Base-by-base conservation (phyloP, 2,329 filamentous ascomycete genomes). In the Colletotrichum lindemuthianum region DNA sequence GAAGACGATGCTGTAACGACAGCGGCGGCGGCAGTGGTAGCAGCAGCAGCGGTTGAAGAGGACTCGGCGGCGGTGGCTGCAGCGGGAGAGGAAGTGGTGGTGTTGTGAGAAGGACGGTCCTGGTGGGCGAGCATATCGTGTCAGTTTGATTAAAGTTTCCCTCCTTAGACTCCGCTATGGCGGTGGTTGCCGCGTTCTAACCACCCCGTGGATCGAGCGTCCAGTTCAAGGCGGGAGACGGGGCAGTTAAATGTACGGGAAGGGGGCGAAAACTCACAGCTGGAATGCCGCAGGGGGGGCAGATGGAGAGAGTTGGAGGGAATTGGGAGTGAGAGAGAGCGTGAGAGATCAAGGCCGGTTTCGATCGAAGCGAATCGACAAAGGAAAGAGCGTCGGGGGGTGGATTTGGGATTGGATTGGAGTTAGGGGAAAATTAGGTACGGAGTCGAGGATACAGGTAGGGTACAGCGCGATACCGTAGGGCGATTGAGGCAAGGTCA, bases 321-420 rank as follows among this genome's bases (percentile, higher is more conserved):
- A 53, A 33, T 39, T 45, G 34, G 39, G 39, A 61, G 54, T 41
- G 45, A 63, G 53, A 63, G 48, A 59, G 45, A 66, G 33, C 24
- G 24, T 24, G 24, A 24, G 24, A 40, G 53, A 66, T 48, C 43
- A 53, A 63, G 54, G 63, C 59, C 60, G 53, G 63, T 64, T 63
- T 66, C 63, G 63, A 66, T 67, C 63, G 63, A 67, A 65, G 63
- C 65, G 44, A 67, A 60, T 64, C 66, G 66, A 68, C 66, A 67
- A 68, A 68, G 66, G 60, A 68, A 68, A 67, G 66, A 67, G 49
- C 58, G 66, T 66, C 66, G 66, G 59, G 55, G 57, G 45, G 48
- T 48, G 58, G 45, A 51, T 59, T 24, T 24, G 45, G 60, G 55
- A 63, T 51, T 63, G 54, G 52, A 53, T 63, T 60, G 61, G 51